A percentile compares a stretch with the other conserved stretches of the same genome.
These are phyloP conservation scores for Cucurbita maxima DNA, from an alignment of 306 rosid species.

Conservation along the genomic window DNA sequence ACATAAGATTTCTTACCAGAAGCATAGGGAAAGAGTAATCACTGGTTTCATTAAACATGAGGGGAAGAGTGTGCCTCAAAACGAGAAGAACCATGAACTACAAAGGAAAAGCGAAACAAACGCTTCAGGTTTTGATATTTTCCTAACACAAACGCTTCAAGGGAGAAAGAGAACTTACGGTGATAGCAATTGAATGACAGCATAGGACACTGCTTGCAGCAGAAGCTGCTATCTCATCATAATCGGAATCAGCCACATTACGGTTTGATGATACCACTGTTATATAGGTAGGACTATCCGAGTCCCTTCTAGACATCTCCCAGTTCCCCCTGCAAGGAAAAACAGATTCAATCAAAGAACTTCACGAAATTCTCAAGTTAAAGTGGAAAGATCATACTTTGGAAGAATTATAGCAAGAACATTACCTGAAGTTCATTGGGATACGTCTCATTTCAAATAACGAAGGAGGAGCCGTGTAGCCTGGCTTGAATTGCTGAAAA, in stretches of 20 bases:
- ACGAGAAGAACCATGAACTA: conserved; percentile 77
- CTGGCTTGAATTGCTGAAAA: conserved; percentile 72
- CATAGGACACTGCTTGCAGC: conserved; percentile 38
- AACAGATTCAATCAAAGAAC: conserved; percentile 3
- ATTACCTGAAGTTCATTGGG: conserved; percentile 91
- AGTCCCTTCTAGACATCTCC: conserved; percentile 77
- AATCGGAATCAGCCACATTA: conserved; percentile 25
- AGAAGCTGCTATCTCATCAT: conserved; percentile 46
- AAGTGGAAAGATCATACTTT: background rate
- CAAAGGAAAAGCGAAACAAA: conserved; percentile 1
- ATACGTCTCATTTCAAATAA: conserved; percentile 72
- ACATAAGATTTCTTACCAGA: conserved; percentile 31
- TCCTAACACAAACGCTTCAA: background rate
- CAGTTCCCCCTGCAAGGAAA: conserved; percentile 66
- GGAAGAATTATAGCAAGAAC: background rate
- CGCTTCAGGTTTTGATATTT: background rate
- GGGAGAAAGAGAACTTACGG: conserved; percentile 20
- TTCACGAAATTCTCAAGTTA: background rate
- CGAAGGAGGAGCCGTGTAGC: conserved; percentile 84
- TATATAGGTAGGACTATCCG: conserved; percentile 52
- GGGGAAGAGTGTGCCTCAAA: conserved; percentile 70
- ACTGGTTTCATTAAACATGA: conserved; percentile 26
- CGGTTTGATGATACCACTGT: conserved; percentile 80
- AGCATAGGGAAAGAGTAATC: conserved; percentile 46
- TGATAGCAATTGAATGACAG: conserved; percentile 44